Base-by-base conservation (phyloP, 495 filamentous ascomycete genomes). In the Jackrogersella minutella region DNA sequence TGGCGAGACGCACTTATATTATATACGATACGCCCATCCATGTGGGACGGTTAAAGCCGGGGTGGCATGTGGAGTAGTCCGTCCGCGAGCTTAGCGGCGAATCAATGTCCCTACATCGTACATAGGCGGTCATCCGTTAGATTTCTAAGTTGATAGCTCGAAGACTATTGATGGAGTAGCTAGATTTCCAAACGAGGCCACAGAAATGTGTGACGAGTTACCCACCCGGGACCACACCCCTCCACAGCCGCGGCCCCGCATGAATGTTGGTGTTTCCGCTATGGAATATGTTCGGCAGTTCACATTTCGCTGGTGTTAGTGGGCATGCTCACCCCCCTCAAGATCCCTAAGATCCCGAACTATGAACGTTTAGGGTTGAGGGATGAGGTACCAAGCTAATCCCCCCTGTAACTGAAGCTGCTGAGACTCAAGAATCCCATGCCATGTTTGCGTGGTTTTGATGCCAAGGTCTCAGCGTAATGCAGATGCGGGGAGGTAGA, bases 61-160 rank as follows among this genome's bases (percentile, higher is more conserved):
- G 44, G 55, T 57, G 3, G 43, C 51, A 50, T 40, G 62, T 72
- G 72, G 72, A 69, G 72, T 62, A 70, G 66, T 74, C 72, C 72
- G 72, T 31, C 22, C 44, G 17, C 19, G 24, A 54, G 33, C 28
- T 28, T 28, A 46, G 31, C 51, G 61, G 61, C 61, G 61, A 47
- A 64, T 69, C 66, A 69, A 69, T 69, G 44, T 52, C 66, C 61
- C 56, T 52, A 31, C 21, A 3, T 36, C n/a, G 34, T 37, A 30
- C 34, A 4, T 34, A 36, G 16, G 16, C n/a, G 9, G 26, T 5
- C 44, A 8, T 21, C 2, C 40, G 14, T 5, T 2, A 1, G 24
- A 14, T 19, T 9, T 17, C 6, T 49, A 49, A 10, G 6, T 31
- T 9, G 22, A 7, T 47, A 36, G 19, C 37, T 53, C 17, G 40